Percentiles rank a stretch among this genome's conserved stretches.
phyloP scores from a whole-genome alignment of 192 early-diverging fungal genomes.

The Coemansia sp. region DNA sequence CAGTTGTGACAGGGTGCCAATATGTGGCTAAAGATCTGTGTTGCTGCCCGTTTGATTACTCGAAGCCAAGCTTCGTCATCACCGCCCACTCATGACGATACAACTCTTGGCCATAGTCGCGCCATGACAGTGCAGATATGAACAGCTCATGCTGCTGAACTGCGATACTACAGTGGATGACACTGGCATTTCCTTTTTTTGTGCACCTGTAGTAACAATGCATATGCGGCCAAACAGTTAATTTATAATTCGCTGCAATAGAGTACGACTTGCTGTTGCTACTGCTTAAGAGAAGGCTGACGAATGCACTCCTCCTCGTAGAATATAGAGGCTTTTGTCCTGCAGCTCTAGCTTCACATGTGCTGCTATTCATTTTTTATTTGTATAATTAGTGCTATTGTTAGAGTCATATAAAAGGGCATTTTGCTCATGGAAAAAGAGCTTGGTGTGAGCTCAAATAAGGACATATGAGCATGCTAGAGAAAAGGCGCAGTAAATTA shows the following conservation, averaged over 20 bases:
- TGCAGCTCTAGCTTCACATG: background rate
- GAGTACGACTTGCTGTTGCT: background rate
- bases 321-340: background rate
- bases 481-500: background rate
- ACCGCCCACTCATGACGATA: background rate
- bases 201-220: conserved; percentile 11
- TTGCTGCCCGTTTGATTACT: background rate
- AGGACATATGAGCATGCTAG: background rate
- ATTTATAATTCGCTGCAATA: background rate
- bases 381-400: background rate
- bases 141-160: background rate
- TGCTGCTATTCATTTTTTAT: background rate
- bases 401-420: background rate
- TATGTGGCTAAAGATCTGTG: background rate
- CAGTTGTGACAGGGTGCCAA: conserved; percentile 6
- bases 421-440: background rate
- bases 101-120: background rate
- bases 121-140: background rate
- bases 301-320: background rate
- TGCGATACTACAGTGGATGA: conserved; percentile 8
- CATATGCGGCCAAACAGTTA: conserved; percentile 13
- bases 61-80: background rate
- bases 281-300: background rate
- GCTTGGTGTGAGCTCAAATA: background rate
- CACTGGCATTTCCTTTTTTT: background rate